Conservation (phyloP, 768 basidiomycete species). For the Suillus bovinus region DNA sequence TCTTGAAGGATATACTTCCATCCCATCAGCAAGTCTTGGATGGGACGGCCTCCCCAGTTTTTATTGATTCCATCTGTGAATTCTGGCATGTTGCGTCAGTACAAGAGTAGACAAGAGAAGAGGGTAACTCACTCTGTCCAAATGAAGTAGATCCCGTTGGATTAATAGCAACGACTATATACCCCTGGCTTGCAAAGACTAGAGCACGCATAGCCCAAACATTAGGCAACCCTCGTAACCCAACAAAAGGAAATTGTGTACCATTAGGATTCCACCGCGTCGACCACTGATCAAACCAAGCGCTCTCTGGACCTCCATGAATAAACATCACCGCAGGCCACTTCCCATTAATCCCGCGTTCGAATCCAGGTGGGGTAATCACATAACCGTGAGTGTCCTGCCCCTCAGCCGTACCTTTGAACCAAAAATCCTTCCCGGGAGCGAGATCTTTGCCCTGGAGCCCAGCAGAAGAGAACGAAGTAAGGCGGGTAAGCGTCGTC, state of each 20-base stretch:
- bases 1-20: constrained; percentile 69
- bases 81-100: constrained; percentile 40
- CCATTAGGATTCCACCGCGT: constrained; percentile 92
- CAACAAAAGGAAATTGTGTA: constrained; percentile 25
- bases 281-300: constrained; percentile 92
- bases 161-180: constrained; percentile 85
- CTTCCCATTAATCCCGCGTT: constrained; percentile 61
- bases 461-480: constrained; percentile 58
- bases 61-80: constrained; percentile 78
- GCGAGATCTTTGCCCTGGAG: constrained; percentile 60
- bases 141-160: constrained; percentile 95
- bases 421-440: constrained; percentile 83
- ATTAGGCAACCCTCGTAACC: not conserved
- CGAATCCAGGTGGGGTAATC: constrained; percentile 78
- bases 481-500: constrained; percentile 54
- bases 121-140: constrained; percentile 62
- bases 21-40: constrained; percentile 72
- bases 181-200: constrained; percentile 88
- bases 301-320: constrained; percentile 81
- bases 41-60: constrained; percentile 88
- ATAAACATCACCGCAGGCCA: constrained; percentile 83
- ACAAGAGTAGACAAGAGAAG: constrained; percentile 2
- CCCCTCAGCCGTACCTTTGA: constrained; percentile 71
- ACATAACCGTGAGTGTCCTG: constrained; percentile 84
- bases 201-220: not conserved